phyloP scores from a whole-genome alignment of 1,139 yeast genomes.

The Pichiaceae sp. region DNA sequence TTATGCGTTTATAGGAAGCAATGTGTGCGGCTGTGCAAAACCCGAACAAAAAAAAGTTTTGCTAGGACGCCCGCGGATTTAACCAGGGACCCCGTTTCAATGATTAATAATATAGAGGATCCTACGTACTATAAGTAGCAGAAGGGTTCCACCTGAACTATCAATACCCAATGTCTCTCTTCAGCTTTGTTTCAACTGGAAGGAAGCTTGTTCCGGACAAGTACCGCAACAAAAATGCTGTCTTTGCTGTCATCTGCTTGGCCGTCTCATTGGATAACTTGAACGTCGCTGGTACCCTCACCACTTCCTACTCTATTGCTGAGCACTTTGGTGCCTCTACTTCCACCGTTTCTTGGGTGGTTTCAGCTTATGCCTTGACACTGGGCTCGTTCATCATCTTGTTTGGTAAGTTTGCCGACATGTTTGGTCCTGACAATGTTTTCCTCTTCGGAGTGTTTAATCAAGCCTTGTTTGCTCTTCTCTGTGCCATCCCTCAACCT shows the following conservation, averaged over 20 bases:
- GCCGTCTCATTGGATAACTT: constrained; percentile 21
- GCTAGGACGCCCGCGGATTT: too few species aligned
- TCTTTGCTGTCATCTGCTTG: constrained; percentile 10
- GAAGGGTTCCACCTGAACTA: too few species aligned
- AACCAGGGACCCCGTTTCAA: too few species aligned
- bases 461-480: constrained; percentile 22
- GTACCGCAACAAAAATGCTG: constrained; percentile 11
- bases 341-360: constrained; percentile 26
- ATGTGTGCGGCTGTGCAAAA: too few species aligned
- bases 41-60: too few species aligned
- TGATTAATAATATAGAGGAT: too few species aligned
- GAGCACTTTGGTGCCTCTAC: constrained; percentile 17
- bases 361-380: constrained; percentile 30
- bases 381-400: constrained; percentile 29
- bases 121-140: too few species aligned
- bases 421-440: constrained; percentile 26
- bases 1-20: too few species aligned
- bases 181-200: neutral
- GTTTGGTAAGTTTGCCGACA: constrained; percentile 29
- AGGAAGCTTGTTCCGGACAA: constrained; percentile 10
- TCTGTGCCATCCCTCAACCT: constrained; percentile 24
- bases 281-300: constrained; percentile 24
- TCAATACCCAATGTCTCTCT: neutral
- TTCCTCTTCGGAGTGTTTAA: constrained; percentile 15
- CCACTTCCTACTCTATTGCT: constrained; percentile 18